These are phyloP conservation scores for Fusarium hostae DNA, from an alignment of 2,329 filamentous ascomycete species.

Conservation along the genomic window DNA sequence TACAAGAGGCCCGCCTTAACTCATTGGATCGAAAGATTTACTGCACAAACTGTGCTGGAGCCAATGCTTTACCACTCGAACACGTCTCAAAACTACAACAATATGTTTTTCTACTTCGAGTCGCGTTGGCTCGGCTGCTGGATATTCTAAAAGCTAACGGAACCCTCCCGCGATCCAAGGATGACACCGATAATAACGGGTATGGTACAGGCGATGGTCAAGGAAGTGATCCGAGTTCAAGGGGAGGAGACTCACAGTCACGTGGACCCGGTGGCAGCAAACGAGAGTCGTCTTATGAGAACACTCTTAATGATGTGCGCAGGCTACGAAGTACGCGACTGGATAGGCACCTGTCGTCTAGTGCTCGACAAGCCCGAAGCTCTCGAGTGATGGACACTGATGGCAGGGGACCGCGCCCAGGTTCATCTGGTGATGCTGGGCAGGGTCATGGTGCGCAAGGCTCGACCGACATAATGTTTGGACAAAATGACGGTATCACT, in stretches of 20 bases:
- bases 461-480: slow-evolving; percentile 84
- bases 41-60: slow-evolving; percentile 74
- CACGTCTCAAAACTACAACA: slow-evolving; percentile 89
- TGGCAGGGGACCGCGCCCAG: slow-evolving; percentile 74
- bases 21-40: slow-evolving; percentile 74
- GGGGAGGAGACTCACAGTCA: slow-evolving; percentile 29
- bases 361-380: slow-evolving; percentile 87
- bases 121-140: slow-evolving; percentile 88
- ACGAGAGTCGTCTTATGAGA: slow-evolving; percentile 86
- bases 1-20: slow-evolving; percentile 78
- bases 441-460: slow-evolving; percentile 53
- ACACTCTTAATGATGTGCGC: slow-evolving; percentile 94
- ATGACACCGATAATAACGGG: slow-evolving; percentile 65
- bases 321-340: slow-evolving; percentile 91
- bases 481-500: slow-evolving; percentile 89
- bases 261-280: slow-evolving; percentile 42
- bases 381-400: slow-evolving; percentile 85
- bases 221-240: slow-evolving; percentile 67
- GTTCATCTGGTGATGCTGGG: slow-evolving; percentile 73
- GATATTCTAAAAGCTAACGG: slow-evolving; percentile 87
- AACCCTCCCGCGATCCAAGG: slow-evolving; percentile 80
- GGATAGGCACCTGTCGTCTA: slow-evolving; percentile 93
- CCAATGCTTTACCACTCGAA: slow-evolving; percentile 68
- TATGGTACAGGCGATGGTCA: slow-evolving; percentile 49
- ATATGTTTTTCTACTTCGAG: slow-evolving; percentile 91